These are phyloP conservation scores for Diatrype stigma DNA, from an alignment of 2,329 filamentous ascomycete species.

Conservation along the genomic window DNA sequence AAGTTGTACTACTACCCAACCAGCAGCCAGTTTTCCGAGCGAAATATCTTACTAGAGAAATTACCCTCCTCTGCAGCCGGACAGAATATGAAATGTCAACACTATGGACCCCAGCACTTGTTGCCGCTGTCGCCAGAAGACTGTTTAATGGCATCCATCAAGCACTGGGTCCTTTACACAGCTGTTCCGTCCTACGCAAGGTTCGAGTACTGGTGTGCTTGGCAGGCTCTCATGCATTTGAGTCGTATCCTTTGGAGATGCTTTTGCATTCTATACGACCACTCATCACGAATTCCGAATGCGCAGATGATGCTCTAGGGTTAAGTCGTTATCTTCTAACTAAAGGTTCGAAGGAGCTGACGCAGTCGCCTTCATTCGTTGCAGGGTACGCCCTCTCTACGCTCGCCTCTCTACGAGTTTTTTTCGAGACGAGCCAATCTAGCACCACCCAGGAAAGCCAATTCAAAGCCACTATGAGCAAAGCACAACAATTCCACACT, in stretches of 20 bases:
- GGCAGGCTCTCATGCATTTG: constrained; percentile 66
- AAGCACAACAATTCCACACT: constrained; percentile 67
- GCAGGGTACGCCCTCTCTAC: constrained; percentile 77
- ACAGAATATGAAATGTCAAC: constrained; percentile 59
- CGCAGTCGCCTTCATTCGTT: constrained; percentile 66
- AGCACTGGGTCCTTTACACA: constrained; percentile 80
- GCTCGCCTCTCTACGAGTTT: constrained; percentile 71
- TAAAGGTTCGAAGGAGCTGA: constrained; percentile 62
- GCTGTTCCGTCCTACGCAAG: constrained; percentile 81
- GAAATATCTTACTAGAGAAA: constrained; percentile 69
- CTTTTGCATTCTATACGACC: constrained; percentile 73
- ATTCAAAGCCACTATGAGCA: constrained; percentile 70
- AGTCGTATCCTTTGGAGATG: constrained; percentile 86
- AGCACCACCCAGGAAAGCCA: constrained; percentile 84
- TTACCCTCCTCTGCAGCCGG: constrained; percentile 72
- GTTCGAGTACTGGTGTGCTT: constrained; percentile 77
- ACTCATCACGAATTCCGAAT: constrained; percentile 78
- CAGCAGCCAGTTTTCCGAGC: constrained; percentile 86
- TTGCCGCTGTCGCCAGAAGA: constrained; percentile 69
- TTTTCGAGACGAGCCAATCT: constrained; percentile 69
- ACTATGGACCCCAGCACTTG: constrained; percentile 73
- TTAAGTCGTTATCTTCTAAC: constrained; percentile 79
- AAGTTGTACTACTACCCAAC: constrained; percentile 62
- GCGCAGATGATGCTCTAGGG: constrained; percentile 85
- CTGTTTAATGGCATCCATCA: constrained; percentile 78